Conservation (phyloP, 345 rosid genomes). For the Citrus glauca region DNA sequence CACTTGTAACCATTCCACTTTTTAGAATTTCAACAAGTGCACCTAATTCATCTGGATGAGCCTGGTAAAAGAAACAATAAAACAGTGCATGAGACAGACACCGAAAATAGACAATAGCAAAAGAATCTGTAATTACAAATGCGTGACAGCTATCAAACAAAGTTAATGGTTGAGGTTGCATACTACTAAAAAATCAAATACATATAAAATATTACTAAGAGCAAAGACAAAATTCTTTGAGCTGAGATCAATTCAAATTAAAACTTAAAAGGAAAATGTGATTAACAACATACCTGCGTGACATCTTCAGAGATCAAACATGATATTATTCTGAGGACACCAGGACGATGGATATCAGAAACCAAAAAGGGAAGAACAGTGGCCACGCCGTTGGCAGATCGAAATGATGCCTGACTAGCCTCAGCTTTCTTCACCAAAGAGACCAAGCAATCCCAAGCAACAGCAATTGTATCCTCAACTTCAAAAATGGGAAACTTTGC, state of each 20-base stretch:
- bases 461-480: slow-evolving; percentile 66
- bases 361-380: slow-evolving; percentile 85
- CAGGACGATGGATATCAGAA: slow-evolving; percentile 75
- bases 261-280: slow-evolving; percentile 5
- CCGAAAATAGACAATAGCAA: not conserved
- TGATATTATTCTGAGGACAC: slow-evolving; percentile 85
- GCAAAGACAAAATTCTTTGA: not conserved
- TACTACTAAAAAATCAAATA: not conserved
- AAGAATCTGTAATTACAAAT: not conserved
- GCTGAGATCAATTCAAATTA: not conserved
- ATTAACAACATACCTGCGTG: slow-evolving; percentile 52
- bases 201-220: not conserved
- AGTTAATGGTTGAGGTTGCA: not conserved
- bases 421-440: slow-evolving; percentile 95
- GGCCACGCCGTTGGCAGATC: slow-evolving; percentile 83
- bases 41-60: slow-evolving; percentile 88
- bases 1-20: slow-evolving; percentile 95
- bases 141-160: slow-evolving; percentile 3
- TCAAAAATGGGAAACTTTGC: slow-evolving; percentile 83
- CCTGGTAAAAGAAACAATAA: slow-evolving; percentile 40
- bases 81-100: slow-evolving; percentile 3
- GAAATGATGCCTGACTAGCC: slow-evolving; percentile 79
- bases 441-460: slow-evolving; percentile 96
- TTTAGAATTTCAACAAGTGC: slow-evolving; percentile 88
- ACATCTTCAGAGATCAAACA: slow-evolving; percentile 94